Evolutionary conservation across 345 rosid genomes (phyloP).

Genomic region (Chamaenerion angustifolium): DNA sequence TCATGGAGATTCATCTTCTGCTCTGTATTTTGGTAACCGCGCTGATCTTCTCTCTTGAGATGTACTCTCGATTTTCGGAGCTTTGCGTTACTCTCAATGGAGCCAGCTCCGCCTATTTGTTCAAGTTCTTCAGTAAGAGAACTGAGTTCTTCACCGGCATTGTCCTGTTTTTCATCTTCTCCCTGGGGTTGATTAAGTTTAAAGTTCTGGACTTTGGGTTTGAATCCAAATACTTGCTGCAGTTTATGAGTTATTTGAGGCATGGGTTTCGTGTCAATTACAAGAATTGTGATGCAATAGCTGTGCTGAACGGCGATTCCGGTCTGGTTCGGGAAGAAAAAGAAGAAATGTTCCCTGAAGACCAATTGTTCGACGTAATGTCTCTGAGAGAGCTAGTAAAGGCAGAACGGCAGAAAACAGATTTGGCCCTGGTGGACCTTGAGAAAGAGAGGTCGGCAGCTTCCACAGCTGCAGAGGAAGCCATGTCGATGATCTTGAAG

Average conservation of each 20-base stretch:
- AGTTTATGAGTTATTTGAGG: background rate
- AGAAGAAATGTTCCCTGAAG: constrained; percentile 29
- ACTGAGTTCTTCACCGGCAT: constrained; percentile 1
- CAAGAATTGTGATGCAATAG: constrained; percentile 1
- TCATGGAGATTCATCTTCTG: constrained; percentile 4
- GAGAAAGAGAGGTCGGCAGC: constrained; percentile 72
- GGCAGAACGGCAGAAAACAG: constrained; percentile 38
- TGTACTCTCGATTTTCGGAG: background rate
- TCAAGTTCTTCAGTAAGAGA: background rate
- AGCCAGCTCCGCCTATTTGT: background rate
- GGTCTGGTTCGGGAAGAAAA: constrained; percentile 5
- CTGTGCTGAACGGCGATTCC: background rate
- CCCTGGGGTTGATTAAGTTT: background rate
- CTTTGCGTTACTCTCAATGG: constrained; percentile 1
- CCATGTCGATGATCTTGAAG: constrained; percentile 76
- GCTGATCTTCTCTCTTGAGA: constrained; percentile 1
- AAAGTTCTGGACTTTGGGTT: background rate
- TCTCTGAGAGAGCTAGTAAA: constrained; percentile 46
- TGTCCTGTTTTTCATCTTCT: constrained; percentile 2
- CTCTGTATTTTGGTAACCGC: constrained; percentile 3
- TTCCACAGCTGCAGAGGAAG: constrained; percentile 57
- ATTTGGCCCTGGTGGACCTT: constrained; percentile 30
- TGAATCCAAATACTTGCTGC: background rate
- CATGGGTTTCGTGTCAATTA: background rate
- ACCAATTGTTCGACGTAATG: constrained; percentile 34